A percentile compares a stretch with the other conserved stretches of the same genome.
Conservation (phyloP, 192 early-diverging fungal genomes). For the Podila epicladia region DNA sequence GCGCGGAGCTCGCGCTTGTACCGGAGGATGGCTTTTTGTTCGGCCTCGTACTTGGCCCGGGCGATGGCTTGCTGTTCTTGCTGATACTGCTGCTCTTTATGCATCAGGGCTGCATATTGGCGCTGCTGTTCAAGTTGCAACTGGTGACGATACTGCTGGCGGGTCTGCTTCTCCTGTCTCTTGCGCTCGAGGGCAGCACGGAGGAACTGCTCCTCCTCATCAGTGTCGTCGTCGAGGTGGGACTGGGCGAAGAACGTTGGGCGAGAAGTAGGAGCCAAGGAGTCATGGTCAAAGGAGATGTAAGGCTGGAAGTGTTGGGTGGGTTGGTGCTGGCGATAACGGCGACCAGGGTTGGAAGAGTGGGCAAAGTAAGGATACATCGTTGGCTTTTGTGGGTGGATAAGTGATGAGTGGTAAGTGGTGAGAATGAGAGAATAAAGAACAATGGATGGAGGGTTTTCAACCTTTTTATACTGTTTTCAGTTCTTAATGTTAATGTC, state of each 20-base stretch:
- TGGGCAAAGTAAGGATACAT: slow-evolving; percentile 2
- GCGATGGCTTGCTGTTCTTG: slow-evolving; percentile 7
- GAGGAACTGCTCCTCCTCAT: slow-evolving; percentile 32
- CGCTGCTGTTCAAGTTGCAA: slow-evolving; percentile 7
- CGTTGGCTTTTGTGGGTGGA: not conserved
- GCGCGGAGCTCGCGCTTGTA: not conserved
- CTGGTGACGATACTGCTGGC: slow-evolving; percentile 16
- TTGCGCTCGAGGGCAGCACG: slow-evolving; percentile 32
- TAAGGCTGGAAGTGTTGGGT: not conserved
- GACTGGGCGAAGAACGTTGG: not conserved
- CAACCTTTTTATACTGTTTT: no score
- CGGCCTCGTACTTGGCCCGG: slow-evolving; percentile 1
- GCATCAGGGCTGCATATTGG: slow-evolving; percentile 1
- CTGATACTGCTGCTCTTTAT: slow-evolving; percentile 3
- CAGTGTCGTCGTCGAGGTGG: slow-evolving; percentile 11
- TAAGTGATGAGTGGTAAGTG: no score
- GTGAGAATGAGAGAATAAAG: no score
- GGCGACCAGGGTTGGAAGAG: not conserved
- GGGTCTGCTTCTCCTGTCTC: slow-evolving; percentile 17
- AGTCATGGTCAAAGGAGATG: not conserved
- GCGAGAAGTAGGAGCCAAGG: not conserved
- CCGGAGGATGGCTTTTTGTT: slow-evolving; percentile 7
- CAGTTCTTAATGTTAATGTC: no score
- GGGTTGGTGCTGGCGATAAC: not conserved
- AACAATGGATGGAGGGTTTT: not conserved